Evolutionary conservation across 768 basidiomycete genomes (phyloP), one percentile per base, ranked within the genome.

Genomic region (Tulasnella sp.): DNA sequence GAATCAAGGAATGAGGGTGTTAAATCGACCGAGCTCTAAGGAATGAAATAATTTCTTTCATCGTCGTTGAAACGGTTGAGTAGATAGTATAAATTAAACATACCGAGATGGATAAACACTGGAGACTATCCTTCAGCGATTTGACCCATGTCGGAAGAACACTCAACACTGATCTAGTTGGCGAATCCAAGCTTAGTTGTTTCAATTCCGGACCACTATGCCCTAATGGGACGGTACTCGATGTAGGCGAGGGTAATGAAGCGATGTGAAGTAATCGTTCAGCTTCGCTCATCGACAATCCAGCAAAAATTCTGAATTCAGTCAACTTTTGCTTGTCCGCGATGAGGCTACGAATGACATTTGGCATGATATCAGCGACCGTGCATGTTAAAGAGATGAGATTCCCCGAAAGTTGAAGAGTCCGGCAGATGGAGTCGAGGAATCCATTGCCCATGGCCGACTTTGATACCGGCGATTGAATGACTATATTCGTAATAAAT

Each of bases 311-410:
- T 51, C 49, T 51, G 25, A 51, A 25, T 12, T 51, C 49, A 8
- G 39, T 31, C 24, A 51, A 25, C 8, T 34, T 27, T n/a, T 39
- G 49, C 27, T 51, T 51, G 37, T 40, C 22, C 28, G 25, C 20
- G 12, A 40, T 29, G n/a, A 51, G 24, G 22, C 39, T 28, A 19
- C 28, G 29, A 29, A 51, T 41, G 29, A 43, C 19, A 15, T 13
- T 29, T 28, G 49, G 49, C n/a, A 51, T 39, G 28, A 51, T 28
- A 15, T 20, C 49, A 22, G 27, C 40, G 5, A 42, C 37, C 27
- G 39, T 51, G 33, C 49, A 51, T 12, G 49, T 44, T 29, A 51
- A 51, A 6, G 49, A 51, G 5, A 20, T 34, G 24, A 51, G 37
- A 42, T 51, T 51, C 12, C 25, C 19, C 22, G 39, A 51, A 1